phyloP scores from a whole-genome alignment of 2,329 filamentous ascomycete genomes.

The Colletotrichum sp. region DNA sequence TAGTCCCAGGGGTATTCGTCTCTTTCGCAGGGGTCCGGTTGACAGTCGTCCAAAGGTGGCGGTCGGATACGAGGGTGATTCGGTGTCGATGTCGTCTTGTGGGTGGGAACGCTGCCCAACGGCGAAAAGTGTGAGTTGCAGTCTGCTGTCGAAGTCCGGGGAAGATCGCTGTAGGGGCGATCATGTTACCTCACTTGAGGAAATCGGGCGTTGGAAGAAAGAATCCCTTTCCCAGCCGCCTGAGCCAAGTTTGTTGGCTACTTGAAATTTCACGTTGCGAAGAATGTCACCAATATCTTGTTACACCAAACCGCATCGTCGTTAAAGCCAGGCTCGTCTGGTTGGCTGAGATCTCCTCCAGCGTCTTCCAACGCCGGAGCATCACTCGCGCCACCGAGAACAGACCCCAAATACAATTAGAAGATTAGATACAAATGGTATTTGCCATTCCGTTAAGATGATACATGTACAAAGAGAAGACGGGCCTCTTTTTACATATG shows the following conservation, averaged over 20 bases:
- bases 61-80: not conserved
- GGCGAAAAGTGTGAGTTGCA: not conserved
- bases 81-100: not conserved
- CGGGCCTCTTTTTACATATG: slow-evolving; percentile 34
- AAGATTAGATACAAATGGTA: slow-evolving; percentile 49
- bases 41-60: not conserved
- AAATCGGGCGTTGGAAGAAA: not conserved
- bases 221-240: not conserved
- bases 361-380: not conserved
- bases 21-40: not conserved
- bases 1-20: not conserved
- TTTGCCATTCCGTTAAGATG: slow-evolving; percentile 27
- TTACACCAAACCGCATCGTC: slow-evolving; percentile 17
- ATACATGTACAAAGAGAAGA: slow-evolving; percentile 24
- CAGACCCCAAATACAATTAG: slow-evolving; percentile 43
- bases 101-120: not conserved
- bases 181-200: slow-evolving; percentile 17
- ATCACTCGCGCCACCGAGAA: not conserved
- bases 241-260: not conserved
- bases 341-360: not conserved
- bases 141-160: not conserved
- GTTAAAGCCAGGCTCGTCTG: slow-evolving; percentile 17
- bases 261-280: not conserved
- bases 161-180: not conserved
- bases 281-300: not conserved